These are phyloP conservation scores for Botryotinia narcissicola DNA, from an alignment of 2,329 filamentous ascomycete species.

Conservation along the genomic window DNA sequence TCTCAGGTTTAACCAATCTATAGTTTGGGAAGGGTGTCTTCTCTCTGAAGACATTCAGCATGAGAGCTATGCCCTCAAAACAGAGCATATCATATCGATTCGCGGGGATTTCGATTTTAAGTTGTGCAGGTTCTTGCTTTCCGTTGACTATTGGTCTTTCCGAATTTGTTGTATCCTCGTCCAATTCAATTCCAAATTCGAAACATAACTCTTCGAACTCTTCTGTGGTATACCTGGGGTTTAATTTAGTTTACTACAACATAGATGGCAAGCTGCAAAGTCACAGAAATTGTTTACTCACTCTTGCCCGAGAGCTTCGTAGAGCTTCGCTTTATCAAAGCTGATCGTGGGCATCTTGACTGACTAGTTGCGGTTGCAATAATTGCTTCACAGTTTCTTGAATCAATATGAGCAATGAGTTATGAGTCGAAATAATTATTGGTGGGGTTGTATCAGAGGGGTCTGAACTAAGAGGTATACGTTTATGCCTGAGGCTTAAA, in stretches of 20 bases:
- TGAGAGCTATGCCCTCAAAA: constrained; percentile 93
- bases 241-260: constrained; percentile 26
- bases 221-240: constrained; percentile 75
- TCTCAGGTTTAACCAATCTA: constrained; percentile 67
- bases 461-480: not conserved
- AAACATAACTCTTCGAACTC: constrained; percentile 98
- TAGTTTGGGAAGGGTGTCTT: constrained; percentile 76
- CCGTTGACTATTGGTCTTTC: constrained; percentile 73
- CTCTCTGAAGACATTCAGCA: constrained; percentile 91
- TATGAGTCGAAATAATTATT: constrained; percentile 20
- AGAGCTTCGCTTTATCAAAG: constrained; percentile 95
- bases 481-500: not conserved
- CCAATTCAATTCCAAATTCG: constrained; percentile 93
- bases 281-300: constrained; percentile 47
- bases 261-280: not conserved
- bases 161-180: constrained; percentile 65
- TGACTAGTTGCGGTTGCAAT: not conserved
- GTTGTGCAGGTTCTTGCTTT: constrained; percentile 81
- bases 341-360: constrained; percentile 88
- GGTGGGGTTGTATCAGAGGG: constrained; percentile 20
- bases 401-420: constrained; percentile 4
- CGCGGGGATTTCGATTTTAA: constrained; percentile 97
- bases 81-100: constrained; percentile 95
- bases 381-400: constrained; percentile 5
- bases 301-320: constrained; percentile 85